phyloP scores from a whole-genome alignment of 2,329 filamentous ascomycete genomes.

The Neocucurbitaria cava region DNA sequence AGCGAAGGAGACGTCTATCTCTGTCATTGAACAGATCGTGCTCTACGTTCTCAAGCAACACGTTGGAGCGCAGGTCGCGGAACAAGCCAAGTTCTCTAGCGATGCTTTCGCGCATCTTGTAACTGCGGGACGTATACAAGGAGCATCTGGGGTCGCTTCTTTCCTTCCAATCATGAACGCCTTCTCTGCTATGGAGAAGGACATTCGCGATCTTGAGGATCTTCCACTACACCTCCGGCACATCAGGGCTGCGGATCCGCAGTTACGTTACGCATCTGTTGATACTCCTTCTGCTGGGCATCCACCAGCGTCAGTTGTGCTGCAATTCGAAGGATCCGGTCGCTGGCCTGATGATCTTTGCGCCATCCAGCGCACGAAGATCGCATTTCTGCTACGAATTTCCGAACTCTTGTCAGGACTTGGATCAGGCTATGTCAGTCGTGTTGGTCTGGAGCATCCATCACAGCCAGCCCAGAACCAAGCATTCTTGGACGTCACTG shows the following conservation, averaged over 20 bases:
- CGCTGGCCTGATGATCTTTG: constrained; percentile 92
- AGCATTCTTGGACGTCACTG: constrained; percentile 81
- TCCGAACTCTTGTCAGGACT: constrained; percentile 72
- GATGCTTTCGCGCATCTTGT: constrained; percentile 57
- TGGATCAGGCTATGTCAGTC: constrained; percentile 67
- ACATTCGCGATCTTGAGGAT: constrained; percentile 79
- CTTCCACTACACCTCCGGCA: constrained; percentile 87
- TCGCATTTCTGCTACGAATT: constrained; percentile 81
- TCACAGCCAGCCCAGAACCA: constrained; percentile 74
- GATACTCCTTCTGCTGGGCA: constrained; percentile 57
- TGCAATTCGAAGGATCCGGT: constrained; percentile 92
- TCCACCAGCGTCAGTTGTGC: constrained; percentile 74
- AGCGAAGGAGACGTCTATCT: constrained; percentile 63
- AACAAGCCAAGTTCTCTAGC: constrained; percentile 54
- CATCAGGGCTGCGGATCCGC: constrained; percentile 73
- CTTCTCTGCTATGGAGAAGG: constrained; percentile 75
- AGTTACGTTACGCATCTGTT: constrained; percentile 76
- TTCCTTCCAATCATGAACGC: constrained; percentile 75
- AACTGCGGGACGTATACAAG: constrained; percentile 42
- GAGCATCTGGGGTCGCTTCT: constrained; percentile 52
- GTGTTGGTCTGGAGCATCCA: constrained; percentile 82
- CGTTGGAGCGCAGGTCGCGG: constrained; percentile 65
- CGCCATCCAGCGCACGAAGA: constrained; percentile 91
- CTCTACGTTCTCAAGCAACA: constrained; percentile 74
- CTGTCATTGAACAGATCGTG: constrained; percentile 81